phyloP scores from a whole-genome alignment of 2,329 filamentous ascomycete species.

The Xylariaceae sp. region DNA sequence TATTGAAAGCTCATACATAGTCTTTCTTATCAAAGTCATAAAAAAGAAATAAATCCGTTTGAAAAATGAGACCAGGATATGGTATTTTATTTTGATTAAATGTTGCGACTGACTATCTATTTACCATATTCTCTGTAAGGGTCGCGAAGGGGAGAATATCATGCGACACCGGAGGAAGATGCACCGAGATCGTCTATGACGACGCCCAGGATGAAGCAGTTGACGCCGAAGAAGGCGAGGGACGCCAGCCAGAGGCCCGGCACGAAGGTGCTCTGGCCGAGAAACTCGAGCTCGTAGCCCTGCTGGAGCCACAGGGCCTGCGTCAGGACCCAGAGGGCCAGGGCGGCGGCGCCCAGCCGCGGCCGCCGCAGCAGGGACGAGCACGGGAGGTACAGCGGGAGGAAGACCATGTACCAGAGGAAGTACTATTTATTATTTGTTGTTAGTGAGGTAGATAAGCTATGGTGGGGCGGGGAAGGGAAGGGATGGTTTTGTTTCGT shows the following conservation, averaged over 20 bases:
- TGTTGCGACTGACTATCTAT: too few species aligned
- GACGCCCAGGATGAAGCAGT: constrained; percentile 80
- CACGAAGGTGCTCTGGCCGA: constrained; percentile 77
- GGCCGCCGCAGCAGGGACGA: constrained; percentile 65
- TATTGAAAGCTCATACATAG: constrained; percentile 1
- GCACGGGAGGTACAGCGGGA: constrained; percentile 81
- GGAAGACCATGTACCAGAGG: constrained; percentile 92
- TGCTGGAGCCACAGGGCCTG: constrained; percentile 75
- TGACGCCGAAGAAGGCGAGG: constrained; percentile 74
- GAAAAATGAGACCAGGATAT: too few species aligned
- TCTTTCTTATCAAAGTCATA: neutral
- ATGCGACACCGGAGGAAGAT: too few species aligned
- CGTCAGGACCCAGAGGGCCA: constrained; percentile 66
- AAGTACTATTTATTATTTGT: constrained; percentile 66
- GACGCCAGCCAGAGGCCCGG: constrained; percentile 76
- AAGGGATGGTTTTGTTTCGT: too few species aligned
- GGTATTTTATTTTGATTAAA: too few species aligned
- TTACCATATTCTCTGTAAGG: too few species aligned
- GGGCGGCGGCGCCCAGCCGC: constrained; percentile 57
- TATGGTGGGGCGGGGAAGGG: too few species aligned
- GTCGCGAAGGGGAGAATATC: too few species aligned
- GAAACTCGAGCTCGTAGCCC: constrained; percentile 70
- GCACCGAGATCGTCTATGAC: constrained; percentile 61
- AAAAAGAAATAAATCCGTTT: neutral
- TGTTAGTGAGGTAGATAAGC: neutral